These are phyloP conservation scores for Isoetes taiwanensis DNA, from an alignment of 75 land plant species.

Conservation along the genomic window DNA sequence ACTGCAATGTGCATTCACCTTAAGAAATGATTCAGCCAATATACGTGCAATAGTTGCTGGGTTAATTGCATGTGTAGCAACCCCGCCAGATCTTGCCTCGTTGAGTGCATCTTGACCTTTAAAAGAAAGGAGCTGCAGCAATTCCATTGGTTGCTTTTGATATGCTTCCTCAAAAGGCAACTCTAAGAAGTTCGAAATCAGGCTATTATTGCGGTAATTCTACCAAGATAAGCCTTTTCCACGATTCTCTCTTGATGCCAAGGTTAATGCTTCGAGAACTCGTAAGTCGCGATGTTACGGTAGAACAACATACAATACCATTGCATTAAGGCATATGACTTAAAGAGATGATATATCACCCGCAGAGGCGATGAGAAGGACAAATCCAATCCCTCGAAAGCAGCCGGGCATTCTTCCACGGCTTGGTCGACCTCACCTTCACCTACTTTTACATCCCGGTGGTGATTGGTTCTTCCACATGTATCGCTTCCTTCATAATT, in stretches of 20 bases:
- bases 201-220: constrained; percentile 73
- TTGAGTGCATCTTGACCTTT: constrained; percentile 95
- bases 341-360: no score
- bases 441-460: no score
- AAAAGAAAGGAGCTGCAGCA: constrained; percentile 87
- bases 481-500: no score
- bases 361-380: no score
- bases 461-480: no score
- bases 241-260: constrained; percentile 48
- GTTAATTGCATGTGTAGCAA: constrained; percentile 73
- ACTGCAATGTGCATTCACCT: constrained; percentile 29
- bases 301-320: no score
- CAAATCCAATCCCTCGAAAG: no score
- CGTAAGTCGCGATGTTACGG: no score
- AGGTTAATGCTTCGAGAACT: constrained; percentile 57
- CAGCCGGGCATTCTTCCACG: no score
- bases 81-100: constrained; percentile 80
- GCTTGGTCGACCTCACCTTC: no score
- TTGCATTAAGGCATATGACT: no score
- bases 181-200: constrained; percentile 66
- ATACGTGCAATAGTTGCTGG: constrained; percentile 80
- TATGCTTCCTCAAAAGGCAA: constrained; percentile 75
- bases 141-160: constrained; percentile 59
- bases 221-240: constrained; percentile 79
- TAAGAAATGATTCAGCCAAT: constrained; percentile 90